Evolutionary conservation across 257 asterid genomes (phyloP).

Genomic region (Hygrophila difformis): DNA sequence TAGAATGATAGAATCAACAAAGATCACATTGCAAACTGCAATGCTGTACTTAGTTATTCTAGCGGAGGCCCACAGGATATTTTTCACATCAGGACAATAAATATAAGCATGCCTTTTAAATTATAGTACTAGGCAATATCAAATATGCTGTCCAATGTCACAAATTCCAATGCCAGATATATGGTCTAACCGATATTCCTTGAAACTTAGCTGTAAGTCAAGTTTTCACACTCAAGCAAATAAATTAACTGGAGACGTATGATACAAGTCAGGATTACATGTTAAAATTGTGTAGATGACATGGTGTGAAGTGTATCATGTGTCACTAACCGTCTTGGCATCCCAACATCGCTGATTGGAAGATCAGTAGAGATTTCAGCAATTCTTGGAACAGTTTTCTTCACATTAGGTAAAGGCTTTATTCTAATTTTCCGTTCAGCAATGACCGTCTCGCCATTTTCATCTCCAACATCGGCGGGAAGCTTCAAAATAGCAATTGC

Average conservation of each 20-base stretch:
- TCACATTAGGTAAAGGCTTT: slow-evolving; percentile 48
- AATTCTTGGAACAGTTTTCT: slow-evolving; percentile 21
- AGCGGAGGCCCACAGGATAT: slow-evolving; percentile 5
- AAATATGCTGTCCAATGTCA: too few relatives aligned
- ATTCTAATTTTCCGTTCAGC: slow-evolving; percentile 65
- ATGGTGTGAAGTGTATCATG: not conserved
- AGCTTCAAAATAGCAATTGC: slow-evolving; percentile 46
- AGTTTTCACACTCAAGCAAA: too few relatives aligned
- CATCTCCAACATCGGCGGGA: slow-evolving; percentile 77
- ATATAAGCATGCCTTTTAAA: too few relatives aligned
- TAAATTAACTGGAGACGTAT: too few relatives aligned
- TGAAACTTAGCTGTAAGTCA: too few relatives aligned
- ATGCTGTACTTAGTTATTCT: too few relatives aligned
- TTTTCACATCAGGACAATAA: too few relatives aligned
- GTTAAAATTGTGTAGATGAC: not conserved
- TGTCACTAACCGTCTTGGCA: slow-evolving; percentile 41
- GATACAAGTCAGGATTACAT: too few relatives aligned
- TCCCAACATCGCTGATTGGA: slow-evolving; percentile 42
- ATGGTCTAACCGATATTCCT: too few relatives aligned
- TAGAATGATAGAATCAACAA: slow-evolving; percentile 6
- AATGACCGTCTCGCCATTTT: slow-evolving; percentile 57
- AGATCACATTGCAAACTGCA: not conserved
- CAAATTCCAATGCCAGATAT: too few relatives aligned
- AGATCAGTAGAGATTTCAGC: slow-evolving; percentile 32
- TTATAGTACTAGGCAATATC: too few relatives aligned